Base-by-base conservation (phyloP, 192 early-diverging fungal genomes). In the Coemansia erecta region DNA sequence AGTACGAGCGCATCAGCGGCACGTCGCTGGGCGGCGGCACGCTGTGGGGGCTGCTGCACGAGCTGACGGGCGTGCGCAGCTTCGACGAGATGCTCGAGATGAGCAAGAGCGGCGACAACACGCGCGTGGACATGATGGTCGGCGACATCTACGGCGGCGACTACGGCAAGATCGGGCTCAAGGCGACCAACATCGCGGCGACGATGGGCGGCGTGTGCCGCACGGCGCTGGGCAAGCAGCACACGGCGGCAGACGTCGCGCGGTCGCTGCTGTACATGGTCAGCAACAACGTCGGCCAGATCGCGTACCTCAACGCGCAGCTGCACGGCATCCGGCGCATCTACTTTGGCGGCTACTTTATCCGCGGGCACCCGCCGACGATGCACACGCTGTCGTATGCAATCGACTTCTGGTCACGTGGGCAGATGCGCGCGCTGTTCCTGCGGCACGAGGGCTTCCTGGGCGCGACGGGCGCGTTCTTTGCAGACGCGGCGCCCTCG, bases 261-360 rank as follows among this genome's bases (percentile, higher is more conserved):
- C 81, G 90, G 49, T 92, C 90, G 53, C 75, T 99, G 51, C 82
- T 99, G 56, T 97, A 90, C 77, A 92, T 99, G 90, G 89, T 99
- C 53, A 77, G 92, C 72, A 99, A 99, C 82, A 99, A 97, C 70
- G 93, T 99, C 84, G 95, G 97, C 10, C 97, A 99, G 72, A 97
- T 99, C 56, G 97, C 95, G 0, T 99, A 94, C 59, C 77, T 99
- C 55, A 97, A 97, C 65, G 97, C 97, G 8, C 87, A 93, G 66
- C 85, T 89, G 23, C 95, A 97, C 79, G 90, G 88, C 18, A 86
- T 97, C 56, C 76, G 78, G 18, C 82, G 83, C 47, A 97, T 99
- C 53, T 99, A 97, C 80, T 99, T 99, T 79, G 92, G 92, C 66
- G 97, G 97, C 26, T 97, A 91, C 75, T 99, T 97, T 74, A 97